Base-by-base conservation (phyloP, 2,329 filamentous ascomycete genomes). In the Clarireedia homoeocarpa region DNA sequence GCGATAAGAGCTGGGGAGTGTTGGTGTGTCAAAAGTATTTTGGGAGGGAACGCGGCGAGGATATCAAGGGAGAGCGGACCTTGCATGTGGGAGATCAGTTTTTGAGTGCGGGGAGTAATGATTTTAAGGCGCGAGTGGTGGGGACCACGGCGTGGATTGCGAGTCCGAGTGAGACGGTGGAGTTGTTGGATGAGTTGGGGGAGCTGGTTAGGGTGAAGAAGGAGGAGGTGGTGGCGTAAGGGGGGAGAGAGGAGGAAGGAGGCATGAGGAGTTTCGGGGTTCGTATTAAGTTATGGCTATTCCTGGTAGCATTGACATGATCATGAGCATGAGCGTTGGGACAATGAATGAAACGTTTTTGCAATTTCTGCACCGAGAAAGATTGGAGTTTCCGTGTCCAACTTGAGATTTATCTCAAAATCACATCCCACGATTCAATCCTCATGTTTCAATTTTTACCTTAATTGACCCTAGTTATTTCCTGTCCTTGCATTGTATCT, bases 111-210 rank as follows among this genome's bases (percentile, higher is more conserved):
- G 91, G 91, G 0, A 90, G 91, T 15, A 99, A 99, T 72, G 94
- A 99, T 72, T 99, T 97, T 77, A 96, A 96, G 75, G 89, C 92
- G 6, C 79, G 92, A 30, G 82, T 91, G 65, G 91, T 95, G 20
- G 94, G 89, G 36, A 96, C 92, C 0, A 97, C 94, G 23, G 91
- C 92, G 1, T 99, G 94, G 94, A 95, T 99, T 63, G 92, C 94
- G 1, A 96, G 83, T 68, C 94, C 94, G 0, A 77, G 80, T 0
- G 94, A 99, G 77, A 99, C 94, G 30, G 89, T 96, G 40, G 84
- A 89, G 64, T 72, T 97, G 65, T 73, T 99, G 59, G 91, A 96
- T 66, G 94, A 97, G 75, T 75, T 96, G 68, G 77, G 77, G 0
- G 78, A 76, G 50, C 67, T 88, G 53, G 65, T 69, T 48, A 51